phyloP scores from a whole-genome alignment of 2,329 filamentous ascomycete species.

The Hyphodiscus sp. region DNA sequence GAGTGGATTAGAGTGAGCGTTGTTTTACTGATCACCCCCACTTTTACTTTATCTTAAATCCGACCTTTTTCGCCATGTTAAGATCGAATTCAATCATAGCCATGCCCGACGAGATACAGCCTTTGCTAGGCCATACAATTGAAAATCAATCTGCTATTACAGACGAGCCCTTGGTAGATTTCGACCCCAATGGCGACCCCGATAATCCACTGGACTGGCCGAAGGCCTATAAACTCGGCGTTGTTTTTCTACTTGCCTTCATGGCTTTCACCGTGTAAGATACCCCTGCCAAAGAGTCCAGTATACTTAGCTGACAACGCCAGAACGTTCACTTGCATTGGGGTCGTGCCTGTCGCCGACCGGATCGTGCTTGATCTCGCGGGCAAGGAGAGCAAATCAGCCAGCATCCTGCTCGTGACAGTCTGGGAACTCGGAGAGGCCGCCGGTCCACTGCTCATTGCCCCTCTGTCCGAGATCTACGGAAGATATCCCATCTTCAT shows the following conservation, averaged over 20 bases:
- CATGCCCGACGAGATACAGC: slow-evolving; percentile 17
- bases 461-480: slow-evolving; percentile 38
- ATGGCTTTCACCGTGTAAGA: slow-evolving; percentile 51
- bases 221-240: slow-evolving; percentile 43
- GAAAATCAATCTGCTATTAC: not conserved
- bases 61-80: not conserved
- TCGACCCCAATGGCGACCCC: slow-evolving; percentile 39
- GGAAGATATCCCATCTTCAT: slow-evolving; percentile 38
- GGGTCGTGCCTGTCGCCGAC: slow-evolving; percentile 46
- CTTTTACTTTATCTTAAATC: not conserved
- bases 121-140: slow-evolving; percentile 13
- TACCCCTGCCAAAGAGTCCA: not conserved
- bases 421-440: slow-evolving; percentile 45
- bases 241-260: slow-evolving; percentile 45
- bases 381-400: slow-evolving; percentile 36
- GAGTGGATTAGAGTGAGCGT: no score
- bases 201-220: slow-evolving; percentile 51
- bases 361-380: slow-evolving; percentile 44
- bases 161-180: slow-evolving; percentile 33
- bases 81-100: slow-evolving; percentile 29
- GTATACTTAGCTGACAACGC: not conserved
- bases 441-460: slow-evolving; percentile 38
- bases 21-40: no score
- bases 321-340: slow-evolving; percentile 53
- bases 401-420: slow-evolving; percentile 43